Base-by-base conservation (phyloP, 257 asterid species). In the Handroanthus guayacan region DNA sequence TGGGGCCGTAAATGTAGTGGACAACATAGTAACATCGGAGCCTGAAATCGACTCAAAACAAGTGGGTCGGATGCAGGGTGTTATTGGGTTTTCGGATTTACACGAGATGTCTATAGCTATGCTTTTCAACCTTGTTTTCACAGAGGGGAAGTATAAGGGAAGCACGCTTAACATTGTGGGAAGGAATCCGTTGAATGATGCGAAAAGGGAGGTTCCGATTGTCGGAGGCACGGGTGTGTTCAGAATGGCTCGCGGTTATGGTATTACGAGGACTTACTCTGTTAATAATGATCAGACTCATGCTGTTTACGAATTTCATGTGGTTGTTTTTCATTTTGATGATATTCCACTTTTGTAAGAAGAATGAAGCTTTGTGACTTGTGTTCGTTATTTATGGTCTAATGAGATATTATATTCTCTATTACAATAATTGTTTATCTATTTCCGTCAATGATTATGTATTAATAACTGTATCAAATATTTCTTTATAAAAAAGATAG, bases 211-310 rank as follows among this genome's bases (percentile, higher is more conserved):
- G 64, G 74, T 74, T 3, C 56, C 87, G 5, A 20, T 83, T 1
- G 87, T 83, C 9, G 87, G 82, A 1, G 87, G 87, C 13, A 79
- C 87, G 9, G 82, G 82, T 3, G 80, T 36, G 45, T 83, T 83
- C 9, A 17, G 84, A 38, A 62, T 79, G 84, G 83, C 83, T 5
- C 70, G 76, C 0, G 86, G 86, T 0, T 82, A 71, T 43, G 72
- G 57, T 0, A 6, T 82, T 14, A 56, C 81, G 10, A 48, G 13
- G 0, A 78, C 80, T 2, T 56, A 55, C 17, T 25, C 4, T 8
- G 5, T 6, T n/a, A n/a, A n/a, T 0, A 83, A 78, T 9, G 79
- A 41, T 2, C 52, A 61, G 10, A 44, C 38, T 18, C 75, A 37
- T 51, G 69, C 60, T 20, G 70, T 82, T 3, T 16, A 56, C 0